A percentile compares a stretch with the other conserved stretches of the same genome.
Conservation (phyloP, 169 alveolate genomes). For the Plasmodium sp. region DNA sequence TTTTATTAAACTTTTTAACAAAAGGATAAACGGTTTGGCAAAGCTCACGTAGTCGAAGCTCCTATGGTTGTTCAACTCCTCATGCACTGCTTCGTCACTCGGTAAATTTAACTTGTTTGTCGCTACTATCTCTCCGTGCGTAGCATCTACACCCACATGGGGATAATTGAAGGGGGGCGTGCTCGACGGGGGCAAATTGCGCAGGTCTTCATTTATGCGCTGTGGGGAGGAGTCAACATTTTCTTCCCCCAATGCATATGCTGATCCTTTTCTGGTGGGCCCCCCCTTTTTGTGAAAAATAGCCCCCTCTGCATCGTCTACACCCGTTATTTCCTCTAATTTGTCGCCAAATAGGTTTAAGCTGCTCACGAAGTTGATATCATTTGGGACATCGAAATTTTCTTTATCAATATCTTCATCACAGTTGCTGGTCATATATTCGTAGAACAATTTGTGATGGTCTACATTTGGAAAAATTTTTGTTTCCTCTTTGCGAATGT, state of each 20-base stretch:
- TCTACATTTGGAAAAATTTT: neutral
- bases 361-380: slow-evolving; percentile 8
- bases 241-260: neutral
- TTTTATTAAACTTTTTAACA: slow-evolving; percentile 50
- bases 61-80: neutral
- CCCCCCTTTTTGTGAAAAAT: neutral
- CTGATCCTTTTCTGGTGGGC: neutral
- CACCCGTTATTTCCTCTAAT: slow-evolving; percentile 1
- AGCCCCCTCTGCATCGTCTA: neutral
- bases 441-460: slow-evolving; percentile 33
- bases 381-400: neutral
- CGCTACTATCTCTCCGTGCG: neutral
- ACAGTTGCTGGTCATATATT: slow-evolving; percentile 24
- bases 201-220: neutral
- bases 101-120: neutral
- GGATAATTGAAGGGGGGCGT: neutral
- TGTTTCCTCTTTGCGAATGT: neutral
- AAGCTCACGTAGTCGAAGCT: neutral
- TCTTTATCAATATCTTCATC: neutral
- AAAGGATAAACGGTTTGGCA: slow-evolving; percentile 7
- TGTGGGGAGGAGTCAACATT: neutral
- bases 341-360: slow-evolving; percentile 42
- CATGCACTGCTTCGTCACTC: neutral
- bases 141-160: neutral
- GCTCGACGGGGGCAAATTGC: neutral